These are phyloP conservation scores for Ophiorrhiza pumila DNA, from an alignment of 257 asterid species.

Conservation along the genomic window DNA sequence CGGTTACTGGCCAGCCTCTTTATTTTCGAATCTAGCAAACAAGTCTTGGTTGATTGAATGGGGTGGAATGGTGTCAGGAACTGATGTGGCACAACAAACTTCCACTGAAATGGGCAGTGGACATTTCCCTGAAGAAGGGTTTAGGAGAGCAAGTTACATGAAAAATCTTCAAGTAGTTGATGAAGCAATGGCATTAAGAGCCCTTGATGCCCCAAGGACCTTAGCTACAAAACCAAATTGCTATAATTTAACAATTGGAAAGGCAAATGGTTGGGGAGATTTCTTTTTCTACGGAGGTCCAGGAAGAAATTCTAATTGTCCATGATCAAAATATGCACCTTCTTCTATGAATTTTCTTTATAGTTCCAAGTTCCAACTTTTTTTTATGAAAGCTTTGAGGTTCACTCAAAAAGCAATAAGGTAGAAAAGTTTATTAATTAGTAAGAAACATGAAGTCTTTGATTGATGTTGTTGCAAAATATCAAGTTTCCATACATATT, in stretches of 20 bases:
- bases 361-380: too few species aligned
- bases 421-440: too few species aligned
- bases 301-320: constrained; percentile 14
- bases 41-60: constrained; percentile 16
- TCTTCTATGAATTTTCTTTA: too few species aligned
- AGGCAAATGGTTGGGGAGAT: constrained; percentile 12
- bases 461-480: too few species aligned
- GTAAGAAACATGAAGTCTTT: too few species aligned
- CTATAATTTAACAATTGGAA: constrained; percentile 2
- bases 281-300: constrained; percentile 23
- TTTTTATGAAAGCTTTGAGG: too few species aligned
- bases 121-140: constrained; percentile 20
- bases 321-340: not conserved
- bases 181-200: constrained; percentile 9
- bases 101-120: constrained; percentile 24
- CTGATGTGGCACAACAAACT: constrained; percentile 16
- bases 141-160: constrained; percentile 20
- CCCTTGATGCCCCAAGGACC: not conserved
- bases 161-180: constrained; percentile 15
- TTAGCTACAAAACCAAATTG: constrained; percentile 10
- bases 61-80: constrained; percentile 16
- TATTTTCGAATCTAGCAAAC: constrained; percentile 13
- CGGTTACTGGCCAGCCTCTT: constrained; percentile 24
- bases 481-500: too few species aligned
- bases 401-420: too few species aligned